Conservation (phyloP, 2,329 filamentous ascomycete species). For the Xylariales sp. region DNA sequence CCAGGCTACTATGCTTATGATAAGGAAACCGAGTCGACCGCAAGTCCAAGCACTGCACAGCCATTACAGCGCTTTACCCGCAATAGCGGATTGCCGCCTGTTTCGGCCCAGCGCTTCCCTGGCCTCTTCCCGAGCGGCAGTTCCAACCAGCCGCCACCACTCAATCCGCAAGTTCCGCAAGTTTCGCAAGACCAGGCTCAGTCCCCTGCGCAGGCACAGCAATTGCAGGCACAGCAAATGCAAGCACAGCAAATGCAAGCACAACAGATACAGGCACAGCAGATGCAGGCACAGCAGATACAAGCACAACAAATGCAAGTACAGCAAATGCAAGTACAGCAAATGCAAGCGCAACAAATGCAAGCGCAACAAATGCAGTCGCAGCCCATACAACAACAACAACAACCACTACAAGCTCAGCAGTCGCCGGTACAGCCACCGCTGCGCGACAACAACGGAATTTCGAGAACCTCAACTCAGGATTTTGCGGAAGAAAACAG, state of each 20-base stretch:
- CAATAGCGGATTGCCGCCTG: slow-evolving; percentile 37
- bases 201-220: slow-evolving; percentile 4
- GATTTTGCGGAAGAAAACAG: slow-evolving; percentile 33
- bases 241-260: too few relatives aligned
- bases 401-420: too few relatives aligned
- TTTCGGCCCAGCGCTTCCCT: slow-evolving; percentile 45
- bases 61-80: slow-evolving; percentile 14
- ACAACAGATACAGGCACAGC: too few relatives aligned
- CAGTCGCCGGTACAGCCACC: slow-evolving; percentile 4
- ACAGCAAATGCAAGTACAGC: too few relatives aligned
- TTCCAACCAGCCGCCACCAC: slow-evolving; percentile 9
- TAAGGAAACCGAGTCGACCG: slow-evolving; percentile 43
- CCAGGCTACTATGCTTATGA: slow-evolving; percentile 36
- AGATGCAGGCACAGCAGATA: too few relatives aligned
- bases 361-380: too few relatives aligned
- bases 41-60: slow-evolving; percentile 12
- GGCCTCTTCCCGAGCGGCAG: slow-evolving; percentile 34
- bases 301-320: too few relatives aligned
- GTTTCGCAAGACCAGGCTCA: slow-evolving; percentile 13
- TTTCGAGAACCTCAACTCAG: slow-evolving; percentile 33
- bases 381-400: too few relatives aligned
- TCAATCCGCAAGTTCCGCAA: slow-evolving; percentile 14
- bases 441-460: slow-evolving; percentile 12
- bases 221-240: too few relatives aligned
- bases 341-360: too few relatives aligned